Evolutionary conservation across 2,329 filamentous ascomycete species (phyloP).

Genomic region (Aspergillus caelatus): DNA sequence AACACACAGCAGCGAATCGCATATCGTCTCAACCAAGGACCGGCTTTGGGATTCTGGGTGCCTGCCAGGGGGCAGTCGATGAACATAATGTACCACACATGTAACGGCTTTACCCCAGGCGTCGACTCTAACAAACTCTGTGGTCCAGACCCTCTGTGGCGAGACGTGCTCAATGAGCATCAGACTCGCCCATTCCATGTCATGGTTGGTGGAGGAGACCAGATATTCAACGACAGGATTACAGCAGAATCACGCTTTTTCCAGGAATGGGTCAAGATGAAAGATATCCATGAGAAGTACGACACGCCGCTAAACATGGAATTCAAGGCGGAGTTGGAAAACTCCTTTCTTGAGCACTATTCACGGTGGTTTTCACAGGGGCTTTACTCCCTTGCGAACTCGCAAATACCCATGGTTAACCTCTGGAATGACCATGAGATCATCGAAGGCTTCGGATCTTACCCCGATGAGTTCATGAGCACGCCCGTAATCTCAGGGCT

Average conservation of each 20-base stretch:
- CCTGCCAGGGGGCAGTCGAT: slow-evolving; percentile 81
- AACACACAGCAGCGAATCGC: slow-evolving; percentile 81
- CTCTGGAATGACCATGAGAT: slow-evolving; percentile 96
- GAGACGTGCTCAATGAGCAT: slow-evolving; percentile 90
- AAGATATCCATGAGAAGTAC: slow-evolving; percentile 78
- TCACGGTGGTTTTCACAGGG: slow-evolving; percentile 96
- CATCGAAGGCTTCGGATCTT: slow-evolving; percentile 90
- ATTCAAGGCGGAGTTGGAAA: slow-evolving; percentile 86
- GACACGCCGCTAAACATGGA: slow-evolving; percentile 74
- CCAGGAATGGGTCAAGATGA: slow-evolving; percentile 79
- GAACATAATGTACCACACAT: slow-evolving; percentile 99
- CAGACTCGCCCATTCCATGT: slow-evolving; percentile 93
- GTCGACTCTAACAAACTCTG: slow-evolving; percentile 79
- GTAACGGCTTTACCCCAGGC: slow-evolving; percentile 88
- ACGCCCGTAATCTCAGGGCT: slow-evolving; percentile 87
- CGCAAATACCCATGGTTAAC: slow-evolving; percentile 97
- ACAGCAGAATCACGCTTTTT: slow-evolving; percentile 76
- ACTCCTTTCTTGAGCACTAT: slow-evolving; percentile 86
- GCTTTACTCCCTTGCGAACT: slow-evolving; percentile 86
- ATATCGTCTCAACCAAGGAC: slow-evolving; percentile 92
- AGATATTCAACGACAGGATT: slow-evolving; percentile 91
- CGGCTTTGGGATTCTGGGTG: slow-evolving; percentile 91
- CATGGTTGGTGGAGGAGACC: slow-evolving; percentile 96
- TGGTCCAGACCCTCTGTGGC: slow-evolving; percentile 94
- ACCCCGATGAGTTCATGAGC: slow-evolving; percentile 87